Percentiles rank a stretch among this genome's conserved stretches.
These are phyloP conservation scores for Kurtzmaniella quercitrusa DNA, from an alignment of 1,139 yeast species.

Conservation along the genomic window DNA sequence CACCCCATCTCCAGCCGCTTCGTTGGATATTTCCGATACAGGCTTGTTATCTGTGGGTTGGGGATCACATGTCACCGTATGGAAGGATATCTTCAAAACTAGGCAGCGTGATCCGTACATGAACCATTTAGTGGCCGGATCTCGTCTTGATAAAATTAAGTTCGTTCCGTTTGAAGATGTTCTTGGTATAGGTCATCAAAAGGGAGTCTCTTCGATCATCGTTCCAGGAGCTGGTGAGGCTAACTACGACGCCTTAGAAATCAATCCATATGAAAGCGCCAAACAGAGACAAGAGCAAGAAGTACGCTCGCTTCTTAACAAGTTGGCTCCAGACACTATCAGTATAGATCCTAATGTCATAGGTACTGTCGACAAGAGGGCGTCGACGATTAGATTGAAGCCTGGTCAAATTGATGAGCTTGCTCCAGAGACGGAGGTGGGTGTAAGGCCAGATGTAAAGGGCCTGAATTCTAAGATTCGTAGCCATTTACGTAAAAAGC, in stretches of 20 bases:
- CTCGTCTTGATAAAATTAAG: slow-evolving; percentile 59
- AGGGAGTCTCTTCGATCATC: slow-evolving; percentile 75
- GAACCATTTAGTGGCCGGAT: slow-evolving; percentile 83
- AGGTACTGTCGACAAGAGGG: slow-evolving; percentile 77
- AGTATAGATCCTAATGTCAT: slow-evolving; percentile 83
- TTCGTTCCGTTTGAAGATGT: slow-evolving; percentile 97
- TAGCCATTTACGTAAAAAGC: slow-evolving; percentile 77
- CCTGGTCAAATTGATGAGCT: slow-evolving; percentile 55
- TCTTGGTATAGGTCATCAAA: slow-evolving; percentile 79
- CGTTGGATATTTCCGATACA: slow-evolving; percentile 78
- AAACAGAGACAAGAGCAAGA: slow-evolving; percentile 94
- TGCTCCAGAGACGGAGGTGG: slow-evolving; percentile 32
- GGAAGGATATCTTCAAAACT: slow-evolving; percentile 67
- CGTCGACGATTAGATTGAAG: slow-evolving; percentile 57
- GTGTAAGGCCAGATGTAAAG: slow-evolving; percentile 59
- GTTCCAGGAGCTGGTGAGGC: slow-evolving; percentile 99
- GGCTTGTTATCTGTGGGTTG: slow-evolving; percentile 86
- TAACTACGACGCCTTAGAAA: slow-evolving; percentile 89
- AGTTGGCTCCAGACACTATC: slow-evolving; percentile 89
- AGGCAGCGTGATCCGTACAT: slow-evolving; percentile 80
- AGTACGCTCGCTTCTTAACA: slow-evolving; percentile 80
- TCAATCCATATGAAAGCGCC: slow-evolving; percentile 88
- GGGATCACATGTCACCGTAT: slow-evolving; percentile 90
- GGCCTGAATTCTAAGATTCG: slow-evolving; percentile 84
- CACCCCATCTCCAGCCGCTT: slow-evolving; percentile 83